Evolutionary conservation across 495 filamentous ascomycete species (phyloP), one percentile per base, ranked within the genome.

Genomic region (Annulohypoxylon nitens): DNA sequence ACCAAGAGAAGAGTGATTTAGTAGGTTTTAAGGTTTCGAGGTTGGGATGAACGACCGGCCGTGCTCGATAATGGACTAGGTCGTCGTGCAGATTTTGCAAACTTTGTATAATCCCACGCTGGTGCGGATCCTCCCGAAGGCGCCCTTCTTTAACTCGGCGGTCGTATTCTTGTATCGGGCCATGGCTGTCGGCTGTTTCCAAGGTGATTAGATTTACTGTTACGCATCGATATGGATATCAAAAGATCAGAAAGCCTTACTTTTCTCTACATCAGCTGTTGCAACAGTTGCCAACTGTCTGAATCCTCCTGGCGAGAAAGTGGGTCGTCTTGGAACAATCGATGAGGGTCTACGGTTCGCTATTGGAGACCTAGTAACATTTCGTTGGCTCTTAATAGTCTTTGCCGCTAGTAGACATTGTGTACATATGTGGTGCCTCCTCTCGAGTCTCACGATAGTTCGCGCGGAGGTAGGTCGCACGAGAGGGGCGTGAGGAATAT

Each of bases 31-130:
- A 83, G 12, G 90, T 90, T 53, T 95, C 91, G 78, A 94, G 78
- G 23, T 85, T 92, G 23, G 95, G 95, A 66, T 92, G 93, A 30
- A 92, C 83, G 39, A 97, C 91, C 33, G 87, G 82, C 0, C 89
- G 92, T 0, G 93, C 87, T 6, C 84, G 79, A 82, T 98, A 98
- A 51, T 87, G 81, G 69, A 87, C 85, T 3, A 99, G 88, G 68
- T 93, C 91, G 63, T 97, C 90, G 80, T 97, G 93, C 14, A 99
- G 88, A 75, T 95, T 90, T 79, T 99, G 95, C 3, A 99, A 86
- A 74, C 86, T 89, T 72, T 95, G 90, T 59, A 99, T 92, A 69
- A 99, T 96, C 20, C 89, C 93, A 85, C 97, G 84, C 78, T 99
- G 96, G 75, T 98, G 93, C 55, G 93, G 87, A 77, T 99, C 96